Evolutionary conservation across 805 yeast genomes (phyloP), one percentile per base, ranked within the genome.

Genomic region (Cyberlindnera japonica): DNA sequence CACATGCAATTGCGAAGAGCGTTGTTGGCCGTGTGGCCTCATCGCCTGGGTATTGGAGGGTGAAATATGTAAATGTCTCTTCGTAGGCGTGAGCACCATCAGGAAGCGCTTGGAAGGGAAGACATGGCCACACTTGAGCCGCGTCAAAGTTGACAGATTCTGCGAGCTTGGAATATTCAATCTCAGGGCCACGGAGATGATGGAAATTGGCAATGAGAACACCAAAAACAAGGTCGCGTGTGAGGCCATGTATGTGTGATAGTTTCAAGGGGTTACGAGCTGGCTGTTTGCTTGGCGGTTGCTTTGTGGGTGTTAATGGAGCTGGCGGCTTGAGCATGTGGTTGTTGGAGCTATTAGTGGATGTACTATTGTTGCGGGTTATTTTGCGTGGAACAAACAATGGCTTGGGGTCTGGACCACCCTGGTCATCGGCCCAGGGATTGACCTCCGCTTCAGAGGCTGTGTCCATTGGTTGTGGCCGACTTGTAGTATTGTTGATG

Each of bases 1-100:
- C 87, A 64, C 99, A 93, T 0, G 95, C 82, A 47, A 95, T 86
- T 2, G 96, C 99, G 69, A 93, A 93, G n/a, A 89, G 62, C 0
- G 99, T 93, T 1, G 77, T 73, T 22, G 70, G 71, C 28, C 49
- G 41, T 52, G 59, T 65, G 48, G 56, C 15, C 2, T 26, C 19
- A 13, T 27, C 24, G 6, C 74, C 59, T 22, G 58, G 58, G 56
- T 79, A 85, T 6, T 83, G 72, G 32, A 91, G 65, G 18, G 95
- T 90, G 64, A 91, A 91, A 57, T 87, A 87, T 18, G 95, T 82
- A 56, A 90, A 88, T 1, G 95, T 89, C 61, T 93, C 98, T 58
- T 89, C 95, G 57, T 81, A 91, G 17, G 90, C 72, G 60, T 93
- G 99, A 3, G 95, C 82, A 5, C 98, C 98, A 63, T 93, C 99